A percentile compares a stretch with the other conserved stretches of the same genome.
Conservation (phyloP, 2,329 filamentous ascomycete species). For the Colletotrichum nymphaeae region DNA sequence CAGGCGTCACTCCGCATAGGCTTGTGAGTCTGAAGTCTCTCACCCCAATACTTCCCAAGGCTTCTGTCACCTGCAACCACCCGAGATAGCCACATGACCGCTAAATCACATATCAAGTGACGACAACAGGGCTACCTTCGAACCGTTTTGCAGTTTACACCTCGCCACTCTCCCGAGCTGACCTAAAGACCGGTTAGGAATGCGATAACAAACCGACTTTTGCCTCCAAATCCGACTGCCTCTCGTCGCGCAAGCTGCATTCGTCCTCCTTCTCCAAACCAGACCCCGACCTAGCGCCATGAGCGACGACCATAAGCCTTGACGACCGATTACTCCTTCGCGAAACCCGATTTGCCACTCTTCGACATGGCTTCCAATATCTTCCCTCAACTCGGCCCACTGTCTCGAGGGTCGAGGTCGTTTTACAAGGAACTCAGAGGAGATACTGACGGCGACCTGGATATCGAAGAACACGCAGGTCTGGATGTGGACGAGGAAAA, state of each 20-base stretch:
- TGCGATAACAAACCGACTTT: neutral
- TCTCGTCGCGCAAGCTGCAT: neutral
- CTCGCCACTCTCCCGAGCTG: neutral
- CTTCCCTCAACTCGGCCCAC: conserved; percentile 56
- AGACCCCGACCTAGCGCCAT: conserved; percentile 3
- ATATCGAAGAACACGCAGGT: conserved; percentile 55
- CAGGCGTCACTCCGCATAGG: neutral
- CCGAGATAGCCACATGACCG: conserved; percentile 10
- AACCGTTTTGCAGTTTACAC: neutral
- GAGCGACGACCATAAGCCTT: conserved; percentile 7
- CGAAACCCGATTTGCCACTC: neutral
- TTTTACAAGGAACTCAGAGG: conserved; percentile 63
- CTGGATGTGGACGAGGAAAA: conserved; percentile 65
- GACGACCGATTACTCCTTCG: neutral
- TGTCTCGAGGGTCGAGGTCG: conserved; percentile 50
- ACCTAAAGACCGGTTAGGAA: neutral
- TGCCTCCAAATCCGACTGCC: neutral
- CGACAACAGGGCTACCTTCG: neutral
- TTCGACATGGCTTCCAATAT: conserved; percentile 58
- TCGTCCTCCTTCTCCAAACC: neutral
- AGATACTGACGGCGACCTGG: conserved; percentile 50
- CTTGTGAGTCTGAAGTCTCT: conserved; percentile 1
- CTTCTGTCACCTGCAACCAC: conserved; percentile 20
- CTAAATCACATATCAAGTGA: conserved; percentile 9
- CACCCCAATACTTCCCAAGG: neutral